phyloP scores from a whole-genome alignment of 305 asterid genomes.

The Plantago rigida region DNA sequence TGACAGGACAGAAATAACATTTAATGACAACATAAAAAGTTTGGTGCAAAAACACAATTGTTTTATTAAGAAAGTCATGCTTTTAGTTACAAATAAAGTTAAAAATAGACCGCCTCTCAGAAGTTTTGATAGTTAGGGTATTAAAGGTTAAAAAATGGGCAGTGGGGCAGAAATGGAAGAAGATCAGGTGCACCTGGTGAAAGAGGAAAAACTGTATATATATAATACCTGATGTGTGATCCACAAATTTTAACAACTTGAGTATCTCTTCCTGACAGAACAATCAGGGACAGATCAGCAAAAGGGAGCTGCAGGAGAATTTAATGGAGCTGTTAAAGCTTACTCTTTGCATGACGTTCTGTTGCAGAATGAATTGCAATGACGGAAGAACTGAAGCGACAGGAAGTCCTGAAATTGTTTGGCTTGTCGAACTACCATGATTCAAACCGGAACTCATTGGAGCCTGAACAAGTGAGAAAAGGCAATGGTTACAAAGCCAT shows the following conservation, averaged over 20 bases:
- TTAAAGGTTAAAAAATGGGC: too few relatives aligned
- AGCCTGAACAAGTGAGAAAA: slow-evolving; percentile 39
- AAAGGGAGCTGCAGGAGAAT: slow-evolving; percentile 13
- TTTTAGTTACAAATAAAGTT: too few relatives aligned
- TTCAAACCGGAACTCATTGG: slow-evolving; percentile 35
- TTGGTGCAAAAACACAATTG: too few relatives aligned
- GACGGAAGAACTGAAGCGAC: slow-evolving; percentile 61
- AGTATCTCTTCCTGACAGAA: slow-evolving; percentile 65
- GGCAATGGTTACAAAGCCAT: slow-evolving; percentile 38
- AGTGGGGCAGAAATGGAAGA: too few relatives aligned
- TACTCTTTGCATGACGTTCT: slow-evolving; percentile 71
- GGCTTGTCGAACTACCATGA: slow-evolving; percentile 50
- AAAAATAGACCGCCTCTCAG: too few relatives aligned
- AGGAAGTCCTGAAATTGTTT: slow-evolving; percentile 33
- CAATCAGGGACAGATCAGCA: slow-evolving; percentile 27
- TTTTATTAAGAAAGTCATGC: too few relatives aligned
- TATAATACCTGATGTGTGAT: slow-evolving; percentile 53
- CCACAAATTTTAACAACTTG: slow-evolving; percentile 61
- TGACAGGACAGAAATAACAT: too few relatives aligned
- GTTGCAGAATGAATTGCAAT: slow-evolving; percentile 64
- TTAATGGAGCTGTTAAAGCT: slow-evolving; percentile 19
- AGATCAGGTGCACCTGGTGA: slow-evolving; percentile 1
- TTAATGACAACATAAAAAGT: too few relatives aligned
- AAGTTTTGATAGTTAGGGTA: too few relatives aligned
- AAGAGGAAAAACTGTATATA: too few relatives aligned